Conservation (phyloP, 2,329 filamentous ascomycete species). For the Aspergillus candidus region DNA sequence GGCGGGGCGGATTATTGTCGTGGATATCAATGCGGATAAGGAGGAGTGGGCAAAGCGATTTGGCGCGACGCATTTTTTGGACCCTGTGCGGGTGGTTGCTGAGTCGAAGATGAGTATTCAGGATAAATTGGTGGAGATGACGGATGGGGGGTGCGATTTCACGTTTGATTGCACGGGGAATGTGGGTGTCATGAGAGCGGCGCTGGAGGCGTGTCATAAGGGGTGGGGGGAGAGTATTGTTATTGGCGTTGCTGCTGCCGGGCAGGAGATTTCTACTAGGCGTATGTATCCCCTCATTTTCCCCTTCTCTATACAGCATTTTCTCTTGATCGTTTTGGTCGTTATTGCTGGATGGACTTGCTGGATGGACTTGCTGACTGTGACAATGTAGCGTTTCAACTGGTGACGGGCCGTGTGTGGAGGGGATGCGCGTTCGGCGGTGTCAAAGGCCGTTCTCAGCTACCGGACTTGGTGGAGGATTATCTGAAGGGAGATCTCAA, state of each 20-base stretch:
- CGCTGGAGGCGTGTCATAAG: constrained; percentile 97
- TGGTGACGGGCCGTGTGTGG: constrained; percentile 94
- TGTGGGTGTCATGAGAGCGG: constrained; percentile 89
- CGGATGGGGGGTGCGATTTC: constrained; percentile 95
- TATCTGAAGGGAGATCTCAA: constrained; percentile 86
- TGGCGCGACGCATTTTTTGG: constrained; percentile 96
- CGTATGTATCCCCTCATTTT: constrained; percentile 55
- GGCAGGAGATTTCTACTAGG: constrained; percentile 89
- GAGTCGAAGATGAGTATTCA: constrained; percentile 63
- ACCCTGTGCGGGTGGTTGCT: constrained; percentile 68
- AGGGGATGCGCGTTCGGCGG: constrained; percentile 95
- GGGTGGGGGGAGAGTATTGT: constrained; percentile 98
- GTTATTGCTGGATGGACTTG: background rate
- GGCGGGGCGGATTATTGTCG: constrained; percentile 57
- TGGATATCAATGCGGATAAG: constrained; percentile 81
- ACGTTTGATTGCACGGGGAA: constrained; percentile 99
- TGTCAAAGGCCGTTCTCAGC: constrained; percentile 91
- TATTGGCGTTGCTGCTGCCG: constrained; percentile 93
- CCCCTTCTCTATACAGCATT: background rate
- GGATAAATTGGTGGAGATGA: constrained; percentile 93
- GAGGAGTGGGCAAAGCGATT: constrained; percentile 92
- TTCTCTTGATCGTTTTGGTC: background rate
- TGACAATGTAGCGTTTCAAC: constrained; percentile 70
- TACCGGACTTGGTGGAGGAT: constrained; percentile 76
- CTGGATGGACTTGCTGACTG: background rate